Conservation (phyloP, 192 early-diverging fungal species). For the Gryganskiella cystojenkinii region DNA sequence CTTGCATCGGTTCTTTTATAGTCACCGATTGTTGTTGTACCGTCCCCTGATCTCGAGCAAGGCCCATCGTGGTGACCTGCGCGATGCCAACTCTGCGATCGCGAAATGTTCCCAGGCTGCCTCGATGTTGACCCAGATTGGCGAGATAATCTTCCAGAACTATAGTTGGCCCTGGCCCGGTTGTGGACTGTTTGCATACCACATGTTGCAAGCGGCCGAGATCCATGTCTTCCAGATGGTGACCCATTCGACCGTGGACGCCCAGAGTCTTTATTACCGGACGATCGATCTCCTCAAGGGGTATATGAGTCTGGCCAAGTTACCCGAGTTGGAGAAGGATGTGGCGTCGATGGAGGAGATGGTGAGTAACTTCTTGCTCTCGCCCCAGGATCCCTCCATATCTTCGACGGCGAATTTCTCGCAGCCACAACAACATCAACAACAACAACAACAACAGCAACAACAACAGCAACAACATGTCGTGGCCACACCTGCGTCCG, state of each 20-base stretch:
- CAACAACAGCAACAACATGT: constrained; percentile 39
- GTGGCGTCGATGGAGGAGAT: constrained; percentile 46
- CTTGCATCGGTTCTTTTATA: constrained; percentile 52
- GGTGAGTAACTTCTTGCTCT: constrained; percentile 42
- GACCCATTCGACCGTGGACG: constrained; percentile 27
- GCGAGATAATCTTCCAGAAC: constrained; percentile 53
- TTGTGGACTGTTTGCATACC: constrained; percentile 51
- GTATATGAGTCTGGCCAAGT: constrained; percentile 42
- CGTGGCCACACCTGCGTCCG: constrained; percentile 42
- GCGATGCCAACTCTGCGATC: constrained; percentile 30
- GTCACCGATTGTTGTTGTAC: constrained; percentile 37
- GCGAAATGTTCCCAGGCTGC: constrained; percentile 48
- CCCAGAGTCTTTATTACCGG: constrained; percentile 43
- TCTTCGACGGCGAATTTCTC: background rate
- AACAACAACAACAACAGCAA: constrained; percentile 18
- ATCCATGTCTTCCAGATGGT: constrained; percentile 54
- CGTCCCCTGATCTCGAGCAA: constrained; percentile 46
- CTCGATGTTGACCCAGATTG: constrained; percentile 41
- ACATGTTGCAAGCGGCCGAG: constrained; percentile 51
- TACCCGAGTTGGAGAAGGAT: constrained; percentile 43
- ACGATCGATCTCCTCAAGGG: constrained; percentile 52
- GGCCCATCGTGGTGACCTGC: constrained; percentile 35
- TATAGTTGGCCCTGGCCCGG: constrained; percentile 55
- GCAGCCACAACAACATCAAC: background rate
- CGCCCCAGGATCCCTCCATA: constrained; percentile 7